Base-by-base conservation (phyloP, 768 basidiomycete species). In the Sarcodon sp. region DNA sequence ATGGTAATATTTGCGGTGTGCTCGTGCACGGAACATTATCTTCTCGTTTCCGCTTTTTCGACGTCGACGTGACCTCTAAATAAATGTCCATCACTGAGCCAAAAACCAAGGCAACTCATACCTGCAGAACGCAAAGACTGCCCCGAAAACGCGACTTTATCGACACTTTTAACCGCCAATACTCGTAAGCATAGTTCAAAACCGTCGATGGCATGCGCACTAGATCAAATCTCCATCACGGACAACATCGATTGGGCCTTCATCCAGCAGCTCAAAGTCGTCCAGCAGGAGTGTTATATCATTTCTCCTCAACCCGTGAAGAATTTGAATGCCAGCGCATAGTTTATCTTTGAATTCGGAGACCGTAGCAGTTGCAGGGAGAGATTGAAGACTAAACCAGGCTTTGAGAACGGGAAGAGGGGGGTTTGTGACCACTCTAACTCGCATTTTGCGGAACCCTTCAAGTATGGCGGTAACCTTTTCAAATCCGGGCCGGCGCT, bases 251-350 rank as follows among this genome's bases (percentile, higher is more conserved):
- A 60, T 48, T 1, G 52, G 48, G 35, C 56, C 58, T 12, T 52
- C 33, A 47, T 64, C 61, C 6, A 61, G 53, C 5, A 64, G 51
- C 47, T 59, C 58, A 44, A 63, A 64, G 13, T 57, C 61, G 35
- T 64, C 61, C 31, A 64, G 49, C n/a, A 52, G 49, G 8, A 63
- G 55, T n/a, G 43, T 11, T 27, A 64, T 44, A 39, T 57, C 49
- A 10, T 43, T 21, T 21, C 53, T 13, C 15, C 46, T 44, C 13
- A 35, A 47, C 35, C 54, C 44, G 32, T 34, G 46, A 41, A 61
- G 53, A 1, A 50, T 43, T 0, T 44, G 51, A 5, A 62, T 50
- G 12, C 53, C 54, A 13, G 53, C n/a, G 43, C 57, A 60, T n/a
- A 63, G 50, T 6, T 54, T 36, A 6, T 41, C 43, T 45, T 63